phyloP scores from a whole-genome alignment of 2,329 filamentous ascomycete genomes.

The Arthrobotrys megalospora region DNA sequence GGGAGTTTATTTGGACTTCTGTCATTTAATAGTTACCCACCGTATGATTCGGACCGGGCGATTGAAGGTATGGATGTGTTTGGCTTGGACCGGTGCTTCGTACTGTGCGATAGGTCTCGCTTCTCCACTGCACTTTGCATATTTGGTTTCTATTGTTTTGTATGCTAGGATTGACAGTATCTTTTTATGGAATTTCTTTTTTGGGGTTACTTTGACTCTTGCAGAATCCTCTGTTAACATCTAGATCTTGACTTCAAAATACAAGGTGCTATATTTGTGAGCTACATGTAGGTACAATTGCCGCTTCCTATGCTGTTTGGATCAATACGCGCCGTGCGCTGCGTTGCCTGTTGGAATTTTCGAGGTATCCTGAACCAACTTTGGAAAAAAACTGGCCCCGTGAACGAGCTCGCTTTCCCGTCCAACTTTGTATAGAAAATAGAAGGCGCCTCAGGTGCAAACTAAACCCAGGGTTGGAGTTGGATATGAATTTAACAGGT shows the following conservation, averaged over 20 bases:
- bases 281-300: neutral
- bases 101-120: constrained; percentile 4
- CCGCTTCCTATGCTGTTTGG: neutral
- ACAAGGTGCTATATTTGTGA: neutral
- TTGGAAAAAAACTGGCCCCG: no score
- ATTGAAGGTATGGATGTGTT: neutral
- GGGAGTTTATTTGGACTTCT: neutral
- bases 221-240: neutral
- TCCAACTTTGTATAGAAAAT: no score
- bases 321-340: neutral
- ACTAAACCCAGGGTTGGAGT: constrained; percentile 3
- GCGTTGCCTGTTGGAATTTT: constrained; percentile 18
- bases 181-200: neutral
- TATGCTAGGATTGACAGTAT: neutral
- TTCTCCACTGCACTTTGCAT: neutral
- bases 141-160: neutral
- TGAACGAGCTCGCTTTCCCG: no score
- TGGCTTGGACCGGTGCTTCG: neutral
- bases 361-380: neutral
- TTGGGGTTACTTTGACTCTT: neutral
- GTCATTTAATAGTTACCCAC: neutral
- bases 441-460: neutral
- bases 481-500: neutral
- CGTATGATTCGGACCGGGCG: constrained; percentile 10
- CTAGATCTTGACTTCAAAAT: neutral